Percentiles rank a stretch among this genome's conserved stretches.
Conservation (phyloP, 495 filamentous ascomycete species). For the Tuber brumale region DNA sequence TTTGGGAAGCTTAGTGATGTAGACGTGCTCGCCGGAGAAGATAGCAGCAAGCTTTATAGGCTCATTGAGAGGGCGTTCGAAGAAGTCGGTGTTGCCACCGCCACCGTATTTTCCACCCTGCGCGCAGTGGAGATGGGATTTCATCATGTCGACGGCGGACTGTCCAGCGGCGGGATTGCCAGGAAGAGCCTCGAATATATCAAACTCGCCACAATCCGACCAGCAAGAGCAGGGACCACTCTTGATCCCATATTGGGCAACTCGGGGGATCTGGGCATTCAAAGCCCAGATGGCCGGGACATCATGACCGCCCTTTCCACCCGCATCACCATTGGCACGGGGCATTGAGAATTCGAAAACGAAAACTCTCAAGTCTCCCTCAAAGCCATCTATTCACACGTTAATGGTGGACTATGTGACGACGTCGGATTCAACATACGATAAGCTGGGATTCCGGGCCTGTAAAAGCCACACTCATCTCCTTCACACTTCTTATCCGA, state of each 20-base stretch:
- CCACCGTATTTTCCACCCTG: constrained; percentile 41
- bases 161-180: constrained; percentile 25
- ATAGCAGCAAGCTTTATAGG: constrained; percentile 57
- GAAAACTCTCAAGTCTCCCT: constrained; percentile 57
- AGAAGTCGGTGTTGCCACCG: constrained; percentile 58
- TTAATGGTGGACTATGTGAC: neutral
- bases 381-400: constrained; percentile 55
- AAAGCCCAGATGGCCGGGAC: constrained; percentile 65
- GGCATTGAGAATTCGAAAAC: constrained; percentile 66
- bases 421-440: constrained; percentile 46
- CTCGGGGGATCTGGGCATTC: constrained; percentile 62
- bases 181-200: constrained; percentile 61
- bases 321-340: constrained; percentile 43
- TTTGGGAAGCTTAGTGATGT: constrained; percentile 18
- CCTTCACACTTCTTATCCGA: constrained; percentile 52
- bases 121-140: constrained; percentile 57
- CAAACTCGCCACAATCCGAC: constrained; percentile 66
- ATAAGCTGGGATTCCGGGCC: constrained; percentile 55
- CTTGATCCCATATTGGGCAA: constrained; percentile 52
- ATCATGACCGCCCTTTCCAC: constrained; percentile 46
- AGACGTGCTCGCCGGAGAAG: constrained; percentile 44
- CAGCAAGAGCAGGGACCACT: constrained; percentile 59
- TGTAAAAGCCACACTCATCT: constrained; percentile 53
- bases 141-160: constrained; percentile 47
- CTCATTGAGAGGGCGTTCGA: constrained; percentile 52